Evolutionary conservation across 768 basidiomycete species (phyloP).

Genomic region (Lyophyllum atratum): DNA sequence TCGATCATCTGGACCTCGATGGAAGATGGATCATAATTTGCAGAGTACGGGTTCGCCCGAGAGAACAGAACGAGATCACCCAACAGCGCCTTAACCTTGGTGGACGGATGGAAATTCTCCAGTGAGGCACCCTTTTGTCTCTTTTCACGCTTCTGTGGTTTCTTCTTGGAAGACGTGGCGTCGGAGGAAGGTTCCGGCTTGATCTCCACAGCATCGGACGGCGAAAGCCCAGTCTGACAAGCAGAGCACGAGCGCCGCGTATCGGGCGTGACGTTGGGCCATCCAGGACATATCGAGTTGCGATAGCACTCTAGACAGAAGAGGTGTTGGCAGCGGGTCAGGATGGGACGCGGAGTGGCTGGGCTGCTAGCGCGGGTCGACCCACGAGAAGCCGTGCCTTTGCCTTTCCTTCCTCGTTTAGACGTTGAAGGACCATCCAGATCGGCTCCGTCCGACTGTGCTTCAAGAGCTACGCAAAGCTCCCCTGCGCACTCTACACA

Average conservation of each 20-base stretch:
- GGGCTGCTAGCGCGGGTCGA: slow-evolving; percentile 80
- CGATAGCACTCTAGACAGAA: slow-evolving; percentile 90
- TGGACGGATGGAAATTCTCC: slow-evolving; percentile 74
- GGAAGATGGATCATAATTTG: slow-evolving; percentile 79
- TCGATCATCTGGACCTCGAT: slow-evolving; percentile 81
- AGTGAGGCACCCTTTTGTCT: slow-evolving; percentile 51
- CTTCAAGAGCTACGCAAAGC: slow-evolving; percentile 56
- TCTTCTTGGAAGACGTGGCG: slow-evolving; percentile 54
- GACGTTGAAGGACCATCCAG: slow-evolving; percentile 48
- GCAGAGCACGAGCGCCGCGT: slow-evolving; percentile 69
- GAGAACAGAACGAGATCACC: slow-evolving; percentile 82
- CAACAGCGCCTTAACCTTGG: slow-evolving; percentile 86
- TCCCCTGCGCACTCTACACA: slow-evolving; percentile 88
- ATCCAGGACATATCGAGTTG: slow-evolving; percentile 72
- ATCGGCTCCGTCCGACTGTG: slow-evolving; percentile 48
- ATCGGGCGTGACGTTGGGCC: slow-evolving; percentile 70
- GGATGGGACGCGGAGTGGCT: slow-evolving; percentile 57
- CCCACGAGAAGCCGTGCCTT: slow-evolving; percentile 58
- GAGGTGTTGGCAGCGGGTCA: slow-evolving; percentile 94
- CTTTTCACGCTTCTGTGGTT: slow-evolving; percentile 65
- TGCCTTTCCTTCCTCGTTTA: slow-evolving; percentile 50
- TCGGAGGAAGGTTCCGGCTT: slow-evolving; percentile 56
- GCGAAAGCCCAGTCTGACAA: slow-evolving; percentile 69
- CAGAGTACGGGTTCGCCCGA: slow-evolving; percentile 79
- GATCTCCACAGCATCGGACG: slow-evolving; percentile 83